These are phyloP conservation scores for Cenchrus fungigraminus DNA, from an alignment of 176 grass and related monocot genomes.

Conservation along the genomic window DNA sequence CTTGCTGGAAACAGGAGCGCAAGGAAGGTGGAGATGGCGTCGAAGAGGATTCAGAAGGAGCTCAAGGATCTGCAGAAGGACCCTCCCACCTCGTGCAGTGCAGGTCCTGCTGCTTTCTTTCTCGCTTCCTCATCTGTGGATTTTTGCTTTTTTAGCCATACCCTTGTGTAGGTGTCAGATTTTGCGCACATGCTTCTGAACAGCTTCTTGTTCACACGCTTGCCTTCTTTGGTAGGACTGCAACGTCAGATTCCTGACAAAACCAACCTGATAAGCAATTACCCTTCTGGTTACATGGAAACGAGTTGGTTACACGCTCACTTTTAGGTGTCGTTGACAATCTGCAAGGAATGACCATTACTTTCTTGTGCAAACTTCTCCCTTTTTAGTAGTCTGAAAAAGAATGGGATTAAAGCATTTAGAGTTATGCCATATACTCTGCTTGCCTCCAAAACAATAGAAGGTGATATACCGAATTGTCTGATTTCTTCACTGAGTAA, in stretches of 20 bases:
- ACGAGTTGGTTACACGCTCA: neutral
- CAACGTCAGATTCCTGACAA: neutral
- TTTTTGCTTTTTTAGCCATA: slow-evolving; percentile 26
- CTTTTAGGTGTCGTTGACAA: neutral
- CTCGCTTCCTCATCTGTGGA: neutral
- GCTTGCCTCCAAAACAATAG: neutral
- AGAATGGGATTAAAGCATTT: neutral
- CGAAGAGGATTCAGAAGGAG: slow-evolving; percentile 84
- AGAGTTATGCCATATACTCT: neutral
- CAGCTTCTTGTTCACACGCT: slow-evolving; percentile 16
- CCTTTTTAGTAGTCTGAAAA: neutral
- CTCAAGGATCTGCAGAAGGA: slow-evolving; percentile 91
- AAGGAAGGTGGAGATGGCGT: slow-evolving; percentile 51
- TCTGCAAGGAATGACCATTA: neutral
- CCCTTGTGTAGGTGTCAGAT: slow-evolving; percentile 23
- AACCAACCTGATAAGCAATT: neutral
- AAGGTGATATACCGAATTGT: neutral
- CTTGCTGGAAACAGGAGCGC: slow-evolving; percentile 15
- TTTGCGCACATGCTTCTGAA: slow-evolving; percentile 42
- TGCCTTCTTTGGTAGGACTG: neutral
- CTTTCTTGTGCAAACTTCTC: slow-evolving; percentile 11
- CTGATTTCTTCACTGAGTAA: neutral
- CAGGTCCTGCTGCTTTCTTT: slow-evolving; percentile 53
- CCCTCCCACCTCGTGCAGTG: slow-evolving; percentile 80
- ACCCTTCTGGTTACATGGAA: slow-evolving; percentile 18